phyloP scores from a whole-genome alignment of 192 early-diverging fungal genomes.

The Phycomyces blakesleeanus region DNA sequence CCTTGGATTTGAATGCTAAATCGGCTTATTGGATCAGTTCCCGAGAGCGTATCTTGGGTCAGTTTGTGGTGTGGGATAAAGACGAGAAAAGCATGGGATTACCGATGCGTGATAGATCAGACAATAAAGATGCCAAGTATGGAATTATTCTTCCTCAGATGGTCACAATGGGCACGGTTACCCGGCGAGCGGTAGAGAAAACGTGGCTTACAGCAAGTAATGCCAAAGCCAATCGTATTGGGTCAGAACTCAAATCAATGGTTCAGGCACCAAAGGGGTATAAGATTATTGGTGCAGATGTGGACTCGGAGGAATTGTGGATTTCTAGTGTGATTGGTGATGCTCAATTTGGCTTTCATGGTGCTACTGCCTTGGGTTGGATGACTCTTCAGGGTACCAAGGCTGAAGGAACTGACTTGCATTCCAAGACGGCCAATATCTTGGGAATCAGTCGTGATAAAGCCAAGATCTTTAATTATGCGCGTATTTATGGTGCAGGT shows the following conservation, averaged over 20 bases:
- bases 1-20: slow-evolving; percentile 69
- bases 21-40: slow-evolving; percentile 92
- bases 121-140: slow-evolving; percentile 20
- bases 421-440: slow-evolving; percentile 88
- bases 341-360: slow-evolving; percentile 89
- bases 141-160: slow-evolving; percentile 90
- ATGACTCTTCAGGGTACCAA: slow-evolving; percentile 98
- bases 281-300: slow-evolving; percentile 92
- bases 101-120: slow-evolving; percentile 16
- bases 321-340: slow-evolving; percentile 92
- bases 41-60: slow-evolving; percentile 71
- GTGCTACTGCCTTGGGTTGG: slow-evolving; percentile 91
- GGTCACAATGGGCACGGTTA: slow-evolving; percentile 94
- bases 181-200: slow-evolving; percentile 84
- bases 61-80: slow-evolving; percentile 82
- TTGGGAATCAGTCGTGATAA: slow-evolving; percentile 81
- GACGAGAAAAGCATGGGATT: slow-evolving; percentile 42
- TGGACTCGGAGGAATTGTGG: slow-evolving; percentile 97
- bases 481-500: slow-evolving; percentile 93
- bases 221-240: slow-evolving; percentile 82
- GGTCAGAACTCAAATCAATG: slow-evolving; percentile 90
- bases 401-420: slow-evolving; percentile 81
- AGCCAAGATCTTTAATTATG: slow-evolving; percentile 96
- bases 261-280: slow-evolving; percentile 80
- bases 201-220: slow-evolving; percentile 97